Conservation (phyloP, 176 grass and related monocot species). For the Oryza meridionalis region DNA sequence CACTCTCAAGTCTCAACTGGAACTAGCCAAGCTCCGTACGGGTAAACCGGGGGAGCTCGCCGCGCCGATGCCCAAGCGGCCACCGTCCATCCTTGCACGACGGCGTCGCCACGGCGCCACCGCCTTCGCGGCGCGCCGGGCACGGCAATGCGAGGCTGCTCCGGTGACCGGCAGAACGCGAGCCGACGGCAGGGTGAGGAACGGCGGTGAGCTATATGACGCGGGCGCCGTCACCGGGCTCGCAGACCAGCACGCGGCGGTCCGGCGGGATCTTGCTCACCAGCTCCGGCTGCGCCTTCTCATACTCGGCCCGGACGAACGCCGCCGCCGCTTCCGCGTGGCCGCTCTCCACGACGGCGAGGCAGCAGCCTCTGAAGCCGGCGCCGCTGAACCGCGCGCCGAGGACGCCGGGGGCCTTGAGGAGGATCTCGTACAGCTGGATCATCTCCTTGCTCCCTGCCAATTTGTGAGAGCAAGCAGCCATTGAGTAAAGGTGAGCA, state of each 20-base stretch:
- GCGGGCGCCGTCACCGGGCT: slow-evolving; percentile 63
- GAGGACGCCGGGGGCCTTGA: slow-evolving; percentile 80
- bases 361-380: slow-evolving; percentile 94
- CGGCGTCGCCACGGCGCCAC: too few relatives aligned
- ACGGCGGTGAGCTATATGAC: slow-evolving; percentile 37
- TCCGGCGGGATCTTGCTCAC: slow-evolving; percentile 56
- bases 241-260: slow-evolving; percentile 73
- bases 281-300: slow-evolving; percentile 72
- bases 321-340: slow-evolving; percentile 64
- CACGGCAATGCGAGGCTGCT: too few relatives aligned
- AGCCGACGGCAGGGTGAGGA: too few relatives aligned
- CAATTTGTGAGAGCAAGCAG: neutral
- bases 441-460: slow-evolving; percentile 90
- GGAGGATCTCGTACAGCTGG: slow-evolving; percentile 90
- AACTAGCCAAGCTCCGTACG: too few relatives aligned
- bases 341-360: slow-evolving; percentile 60
- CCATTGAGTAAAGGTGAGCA: too few relatives aligned
- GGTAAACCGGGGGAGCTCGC: too few relatives aligned
- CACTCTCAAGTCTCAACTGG: too few relatives aligned
- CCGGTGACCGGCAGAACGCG: too few relatives aligned
- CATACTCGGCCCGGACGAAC: slow-evolving; percentile 62
- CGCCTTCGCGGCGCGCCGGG: too few relatives aligned
- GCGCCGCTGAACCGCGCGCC: slow-evolving; percentile 93
- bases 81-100: too few relatives aligned
- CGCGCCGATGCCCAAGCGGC: too few relatives aligned